Evolutionary conservation across 2,329 filamentous ascomycete genomes (phyloP), one percentile per base, ranked within the genome.

Genomic region (Fusarium nematophilum): DNA sequence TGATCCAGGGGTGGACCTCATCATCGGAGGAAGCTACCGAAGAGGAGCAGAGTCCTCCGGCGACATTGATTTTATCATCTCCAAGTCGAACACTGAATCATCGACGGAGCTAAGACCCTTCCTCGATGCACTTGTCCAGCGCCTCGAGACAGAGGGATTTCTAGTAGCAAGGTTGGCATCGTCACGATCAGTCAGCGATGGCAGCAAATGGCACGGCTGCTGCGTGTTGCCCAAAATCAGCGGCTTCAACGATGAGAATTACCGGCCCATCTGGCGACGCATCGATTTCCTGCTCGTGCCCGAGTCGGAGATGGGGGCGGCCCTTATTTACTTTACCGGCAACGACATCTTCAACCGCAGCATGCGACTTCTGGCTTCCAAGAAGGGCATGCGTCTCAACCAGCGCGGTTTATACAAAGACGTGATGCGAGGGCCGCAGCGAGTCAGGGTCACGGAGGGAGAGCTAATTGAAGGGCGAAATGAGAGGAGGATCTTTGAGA

Each of bases 301-400:
- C 0, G 87, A 88, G 64, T 80, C 84, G 2, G 89, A 97, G 73
- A 82, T 92, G 44, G 94, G 94, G 1, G 93, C 91, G 0, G 93
- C 93, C 0, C 73, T 97, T 58, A 84, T 97, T n/a, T 97, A 97
- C 71, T 98, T 97, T 70, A 97, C 94, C 0, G 94, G 94, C 1
- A 95, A 97, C 65, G 93, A 97, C 71, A 90, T 97, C 27, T 97
- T 97, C 78, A 97, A 97, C 73, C 82, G 93, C 13, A 96, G 91
- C 70, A 85, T 97, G 73, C 80, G 94, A 61, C 76, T 96, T 13
- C 74, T 97, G 61, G 92, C 93, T 11, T 86, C 87, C 31, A 92
- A 87, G 75, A 95, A 91, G 76, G 86, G 87, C 0, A 93, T 96
- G 91, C 79, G 90, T 44, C 72, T 98, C 49, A 97, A 97, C 66